Base-by-base conservation (phyloP, 176 grass and related monocot genomes). In the Carex scoparia region DNA sequence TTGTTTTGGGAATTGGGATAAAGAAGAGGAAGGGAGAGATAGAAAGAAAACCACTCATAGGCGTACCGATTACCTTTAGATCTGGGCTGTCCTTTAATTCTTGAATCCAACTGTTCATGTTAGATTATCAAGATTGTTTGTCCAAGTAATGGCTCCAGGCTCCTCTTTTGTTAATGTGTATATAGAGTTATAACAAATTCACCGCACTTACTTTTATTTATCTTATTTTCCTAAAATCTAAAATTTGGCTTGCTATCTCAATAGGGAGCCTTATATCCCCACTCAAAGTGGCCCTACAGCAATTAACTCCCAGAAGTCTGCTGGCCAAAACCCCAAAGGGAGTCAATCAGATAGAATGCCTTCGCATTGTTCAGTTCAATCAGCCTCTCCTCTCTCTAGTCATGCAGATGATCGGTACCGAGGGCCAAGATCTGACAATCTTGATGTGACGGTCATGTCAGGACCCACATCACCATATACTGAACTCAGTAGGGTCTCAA, bases 401-500 rank as follows among this genome's bases (percentile, higher is more conserved):
- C 69, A 15, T 1, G 38, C 38, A 48, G 38, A 72, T 72, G 69
- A 72, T 48, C 40, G 38, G 18, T 72, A 48, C 38, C 37, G 7
- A 72, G 69, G 38, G 7, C 48, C 69, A 23, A 46, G 69, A 19
- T 72, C 69, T 48, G 69, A 72, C 69, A 16, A 72, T 72, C 69
- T 72, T 23, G 38, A 72, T 12, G 18, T 9, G 69, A 18, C 68
- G 19, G 18, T 11, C 40, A 46, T 14, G 0, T 46, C 69, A 72
- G 38, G 38, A 46, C 3, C 16, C 38, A 72, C 69, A 6, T 72
- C 69, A 15, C 69, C 69, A 72, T 72, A 72, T 48, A 23, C 69
- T 72, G 82, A 84, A 37, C 7, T 83, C 38, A 53, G 61, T 3
- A 67, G 30, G 38, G 37, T 83, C 5, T 83, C 28, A 12, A 83